Conservation (phyloP, 176 grass and related monocot species). For the Triticum aestivum region IWGSC_CS_RefSeq_v2.1 NC_057795.1:382692401-382692900, state of each 20-base stretch:
- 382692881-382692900: slow-evolving; percentile 5
- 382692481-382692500: slow-evolving; percentile 1
- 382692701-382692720: slow-evolving; percentile 80
- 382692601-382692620: slow-evolving; percentile 85
- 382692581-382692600: slow-evolving; percentile 94
- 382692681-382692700: slow-evolving; percentile 80
- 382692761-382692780: slow-evolving; percentile 95
- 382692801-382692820: slow-evolving; percentile 30
- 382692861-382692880: neutral
- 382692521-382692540: neutral
- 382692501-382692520: neutral
- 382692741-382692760: slow-evolving; percentile 93
- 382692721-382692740: slow-evolving; percentile 90
- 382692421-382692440: neutral
- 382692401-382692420: slow-evolving; percentile 1
- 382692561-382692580: slow-evolving; percentile 42
- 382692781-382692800: slow-evolving; percentile 74
- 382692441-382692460: slow-evolving; percentile 1
- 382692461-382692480: slow-evolving; percentile 1
- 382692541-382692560: neutral
- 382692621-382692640: slow-evolving; percentile 94
- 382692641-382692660: slow-evolving; percentile 93
- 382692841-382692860: slow-evolving; percentile 8
- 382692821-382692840: slow-evolving; percentile 4
- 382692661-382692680: slow-evolving; percentile 95